Percentiles rank a stretch among this genome's conserved stretches.
Evolutionary conservation across 148 eudicot genomes (phyloP).

Genomic region (Beta vulgaris): DNA sequence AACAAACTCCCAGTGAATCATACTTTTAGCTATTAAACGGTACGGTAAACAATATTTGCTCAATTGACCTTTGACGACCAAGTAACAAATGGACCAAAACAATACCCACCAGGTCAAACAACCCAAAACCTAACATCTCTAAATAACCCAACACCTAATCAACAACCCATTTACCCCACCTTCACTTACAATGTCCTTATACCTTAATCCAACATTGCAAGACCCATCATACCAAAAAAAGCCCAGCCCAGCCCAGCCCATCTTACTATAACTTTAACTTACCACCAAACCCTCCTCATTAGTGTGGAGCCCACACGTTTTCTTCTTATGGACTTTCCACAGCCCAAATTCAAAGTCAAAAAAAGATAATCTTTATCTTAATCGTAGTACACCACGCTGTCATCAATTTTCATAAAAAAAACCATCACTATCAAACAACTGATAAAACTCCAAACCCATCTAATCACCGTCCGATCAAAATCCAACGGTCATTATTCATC

Average conservation of each 20-base stretch:
- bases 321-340: slow-evolving; percentile 1
- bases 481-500: slow-evolving; percentile 12
- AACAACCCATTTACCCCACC: no score
- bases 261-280: neutral
- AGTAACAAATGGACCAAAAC: no score
- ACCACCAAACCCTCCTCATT: neutral
- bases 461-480: slow-evolving; percentile 3
- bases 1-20: no score
- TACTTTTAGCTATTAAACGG: no score
- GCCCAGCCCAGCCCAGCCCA: slow-evolving; percentile 6
- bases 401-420: neutral
- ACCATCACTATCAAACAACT: slow-evolving; percentile 3
- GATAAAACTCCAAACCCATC: neutral
- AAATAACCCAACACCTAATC: no score
- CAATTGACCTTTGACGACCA: no score
- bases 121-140: no score
- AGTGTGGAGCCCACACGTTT: neutral
- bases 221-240: no score
- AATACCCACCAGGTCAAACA: no score
- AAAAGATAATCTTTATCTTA: neutral
- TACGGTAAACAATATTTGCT: no score
- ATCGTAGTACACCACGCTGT: slow-evolving; percentile 8
- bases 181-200: no score
- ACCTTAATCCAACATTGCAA: no score
- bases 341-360: slow-evolving; percentile 20